Conservation (phyloP, 176 grass and related monocot genomes). For the Bolboschoenus planiculmis region DNA sequence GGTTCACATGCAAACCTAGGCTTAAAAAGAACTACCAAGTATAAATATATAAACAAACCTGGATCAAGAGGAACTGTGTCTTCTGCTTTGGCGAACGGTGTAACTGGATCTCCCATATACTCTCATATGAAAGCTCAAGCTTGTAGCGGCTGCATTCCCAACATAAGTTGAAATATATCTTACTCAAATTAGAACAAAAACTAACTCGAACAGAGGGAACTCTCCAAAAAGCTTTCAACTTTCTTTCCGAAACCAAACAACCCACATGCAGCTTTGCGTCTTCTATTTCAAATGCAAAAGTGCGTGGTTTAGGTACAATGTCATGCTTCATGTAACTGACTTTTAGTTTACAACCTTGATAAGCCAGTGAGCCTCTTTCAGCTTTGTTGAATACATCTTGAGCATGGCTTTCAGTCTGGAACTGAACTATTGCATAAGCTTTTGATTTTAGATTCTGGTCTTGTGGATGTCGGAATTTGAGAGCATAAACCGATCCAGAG, state of each 20-base stretch:
- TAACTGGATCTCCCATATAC: slow-evolving; percentile 92
- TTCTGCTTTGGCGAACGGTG: slow-evolving; percentile 45
- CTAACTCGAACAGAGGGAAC: slow-evolving; percentile 30
- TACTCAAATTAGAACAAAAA: slow-evolving; percentile 75
- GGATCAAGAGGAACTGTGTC: slow-evolving; percentile 67
- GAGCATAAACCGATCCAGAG: slow-evolving; percentile 38
- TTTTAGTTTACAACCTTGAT: slow-evolving; percentile 32
- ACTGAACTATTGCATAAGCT: slow-evolving; percentile 66
- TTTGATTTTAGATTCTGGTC: slow-evolving; percentile 35
- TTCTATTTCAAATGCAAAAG: slow-evolving; percentile 41
- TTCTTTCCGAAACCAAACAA: slow-evolving; percentile 46
- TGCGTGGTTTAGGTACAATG: slow-evolving; percentile 64
- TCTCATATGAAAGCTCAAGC: slow-evolving; percentile 85
- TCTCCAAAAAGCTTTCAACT: slow-evolving; percentile 43
- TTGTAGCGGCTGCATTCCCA: slow-evolving; percentile 30
- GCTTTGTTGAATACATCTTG: slow-evolving; percentile 20
- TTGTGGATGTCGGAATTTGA: slow-evolving; percentile 66
- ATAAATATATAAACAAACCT: slow-evolving; percentile 40
- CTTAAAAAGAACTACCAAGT: not conserved
- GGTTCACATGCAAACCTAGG: not conserved
- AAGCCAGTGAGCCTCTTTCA: not conserved
- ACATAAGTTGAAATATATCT: slow-evolving; percentile 41
- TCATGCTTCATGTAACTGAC: slow-evolving; percentile 31
- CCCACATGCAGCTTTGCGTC: slow-evolving; percentile 43
- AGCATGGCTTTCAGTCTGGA: slow-evolving; percentile 33